Conservation (phyloP, 345 rosid species). For the Citrus glauca region DNA sequence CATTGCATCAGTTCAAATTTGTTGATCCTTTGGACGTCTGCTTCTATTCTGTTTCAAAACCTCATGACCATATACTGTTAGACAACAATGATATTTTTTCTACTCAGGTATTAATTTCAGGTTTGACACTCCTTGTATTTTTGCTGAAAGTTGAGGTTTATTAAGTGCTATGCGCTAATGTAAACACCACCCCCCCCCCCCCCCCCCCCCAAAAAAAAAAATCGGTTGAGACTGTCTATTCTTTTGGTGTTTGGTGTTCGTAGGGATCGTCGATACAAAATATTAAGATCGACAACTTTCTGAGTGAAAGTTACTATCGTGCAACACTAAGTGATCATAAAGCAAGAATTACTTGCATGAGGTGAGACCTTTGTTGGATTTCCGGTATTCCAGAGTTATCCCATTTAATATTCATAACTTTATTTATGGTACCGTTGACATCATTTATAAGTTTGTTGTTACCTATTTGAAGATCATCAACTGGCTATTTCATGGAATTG, state of each 20-base stretch:
- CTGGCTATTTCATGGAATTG: too few relatives aligned
- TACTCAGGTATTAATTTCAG: slow-evolving; percentile 39
- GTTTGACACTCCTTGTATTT: not conserved
- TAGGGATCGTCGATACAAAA: slow-evolving; percentile 40
- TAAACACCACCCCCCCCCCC: too few relatives aligned
- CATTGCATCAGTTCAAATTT: slow-evolving; percentile 49
- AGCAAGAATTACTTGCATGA: slow-evolving; percentile 66
- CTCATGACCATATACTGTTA: slow-evolving; percentile 31
- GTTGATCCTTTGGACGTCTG: slow-evolving; percentile 38
- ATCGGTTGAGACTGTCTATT: not conserved
- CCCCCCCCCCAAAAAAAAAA: too few relatives aligned
- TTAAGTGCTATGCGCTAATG: too few relatives aligned
- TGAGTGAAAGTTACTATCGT: slow-evolving; percentile 16
- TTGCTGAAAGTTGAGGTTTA: not conserved
- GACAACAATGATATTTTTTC: slow-evolving; percentile 34
- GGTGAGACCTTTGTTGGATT: slow-evolving; percentile 32
- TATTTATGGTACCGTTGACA: not conserved
- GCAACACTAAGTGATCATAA: slow-evolving; percentile 35
- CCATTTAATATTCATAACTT: not conserved
- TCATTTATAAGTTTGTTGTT: not conserved
- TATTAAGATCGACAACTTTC: slow-evolving; percentile 19
- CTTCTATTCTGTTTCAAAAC: slow-evolving; percentile 18
- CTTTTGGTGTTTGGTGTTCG: not conserved
- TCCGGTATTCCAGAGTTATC: not conserved
- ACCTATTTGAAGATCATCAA: too few relatives aligned